Percentiles rank a stretch among this genome's conserved stretches.
These are phyloP conservation scores for Cetraspora pellucida DNA, from an alignment of 192 early-diverging fungal species.

Conservation along the genomic window DNA sequence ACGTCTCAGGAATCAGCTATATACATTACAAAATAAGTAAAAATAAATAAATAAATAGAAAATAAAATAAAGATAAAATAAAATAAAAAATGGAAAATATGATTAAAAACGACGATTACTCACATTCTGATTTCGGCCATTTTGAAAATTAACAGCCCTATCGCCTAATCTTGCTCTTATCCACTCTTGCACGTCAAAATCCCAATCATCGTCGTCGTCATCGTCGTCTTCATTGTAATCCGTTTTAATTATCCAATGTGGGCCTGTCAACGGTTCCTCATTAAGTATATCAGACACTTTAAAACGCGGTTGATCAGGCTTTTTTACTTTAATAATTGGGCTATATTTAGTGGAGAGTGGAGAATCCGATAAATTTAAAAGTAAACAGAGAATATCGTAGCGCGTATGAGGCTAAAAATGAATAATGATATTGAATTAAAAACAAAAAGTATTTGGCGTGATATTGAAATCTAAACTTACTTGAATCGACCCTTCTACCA, in stretches of 20 bases:
- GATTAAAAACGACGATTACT: background rate
- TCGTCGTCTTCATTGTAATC: constrained; percentile 12
- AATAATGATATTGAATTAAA: background rate
- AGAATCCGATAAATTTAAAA: constrained; percentile 8
- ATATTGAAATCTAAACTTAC: background rate
- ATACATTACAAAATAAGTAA: no score
- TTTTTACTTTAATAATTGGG: background rate
- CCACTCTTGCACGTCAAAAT: constrained; percentile 28
- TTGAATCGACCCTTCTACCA: background rate
- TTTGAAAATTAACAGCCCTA: no score
- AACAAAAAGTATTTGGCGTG: background rate
- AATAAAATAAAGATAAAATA: no score
- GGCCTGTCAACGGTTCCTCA: constrained; percentile 42
- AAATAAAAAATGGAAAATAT: no score
- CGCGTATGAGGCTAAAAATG: background rate
- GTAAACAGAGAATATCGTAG: background rate
- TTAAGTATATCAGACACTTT: constrained; percentile 29
- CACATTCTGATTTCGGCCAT: background rate
- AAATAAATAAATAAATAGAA: no score
- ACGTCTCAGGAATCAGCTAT: no score
- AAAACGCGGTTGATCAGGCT: background rate
- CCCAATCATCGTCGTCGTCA: constrained; percentile 36
- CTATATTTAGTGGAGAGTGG: background rate
- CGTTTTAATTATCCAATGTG: constrained; percentile 38
- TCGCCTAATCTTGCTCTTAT: constrained; percentile 17